Base-by-base conservation (phyloP, 2,329 filamentous ascomycete species). In the Colletotrichum navitas region DNA sequence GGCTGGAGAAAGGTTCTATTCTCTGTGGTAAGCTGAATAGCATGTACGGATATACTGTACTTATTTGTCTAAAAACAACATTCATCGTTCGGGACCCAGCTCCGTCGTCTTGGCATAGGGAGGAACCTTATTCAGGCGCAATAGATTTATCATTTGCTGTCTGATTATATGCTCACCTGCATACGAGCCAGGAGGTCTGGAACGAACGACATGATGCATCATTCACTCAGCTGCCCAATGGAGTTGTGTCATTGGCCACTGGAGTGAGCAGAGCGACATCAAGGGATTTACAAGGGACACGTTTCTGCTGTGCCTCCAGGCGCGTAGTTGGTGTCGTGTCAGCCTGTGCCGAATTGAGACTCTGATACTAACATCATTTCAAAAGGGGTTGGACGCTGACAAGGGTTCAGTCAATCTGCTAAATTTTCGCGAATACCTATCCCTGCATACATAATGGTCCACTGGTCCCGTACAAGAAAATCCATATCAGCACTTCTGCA, bases 331-430 rank as follows among this genome's bases (percentile, higher is more conserved):
- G 54, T 59, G 36, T 55, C 62, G 54, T 59, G 36, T 55, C 62
- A 69, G 66, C 62, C 7, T 49, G 14, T 49, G 41, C 43, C 29
- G 26, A 36, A 16, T 47, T 66, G 45, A 55, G n/a, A 59, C 45
- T 45, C 52, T 39, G 41, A 32, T 41, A n/a, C 49, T 49, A 54
- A 55, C 49, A 24, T 18, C 36, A 41, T 55, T 21, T 39, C 34
- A 55, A 45, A 71, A 56, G 56, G 56, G 68, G 67, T 47, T 61
- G 63, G 34, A 45, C 7, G 51, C 62, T 36, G 68, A 71, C 63
- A 55, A 56, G 68, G 63, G 41, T 56, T n/a, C 14, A 11, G n/a
- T 18, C 8, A 39, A 24, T 21, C 26, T 62, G 59, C 45, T 61
- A 29, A 34, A n/a, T 49, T 41, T 56, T 56, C 34, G 21, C 26